Evolutionary conservation across 768 basidiomycete genomes (phyloP).

Genomic region (Rhizopogon vulgaris): DNA sequence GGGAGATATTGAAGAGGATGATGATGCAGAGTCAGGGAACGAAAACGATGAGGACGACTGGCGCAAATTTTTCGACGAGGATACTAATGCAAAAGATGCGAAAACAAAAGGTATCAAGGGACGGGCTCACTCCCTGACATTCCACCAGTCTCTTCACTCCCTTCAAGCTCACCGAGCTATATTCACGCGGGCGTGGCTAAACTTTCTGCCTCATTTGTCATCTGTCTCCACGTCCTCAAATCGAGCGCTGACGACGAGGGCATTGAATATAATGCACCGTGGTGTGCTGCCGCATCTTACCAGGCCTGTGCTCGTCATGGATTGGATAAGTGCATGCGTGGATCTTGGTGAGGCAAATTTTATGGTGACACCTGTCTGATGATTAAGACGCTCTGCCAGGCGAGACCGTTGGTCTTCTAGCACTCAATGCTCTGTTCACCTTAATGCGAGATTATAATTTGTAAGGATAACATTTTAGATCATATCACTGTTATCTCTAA

Average conservation of each 20-base stretch:
- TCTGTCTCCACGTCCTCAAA: constrained; percentile 22
- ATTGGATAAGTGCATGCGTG: constrained; percentile 83
- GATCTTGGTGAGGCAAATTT: constrained; percentile 55
- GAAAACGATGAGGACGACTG: constrained; percentile 55
- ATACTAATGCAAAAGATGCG: constrained; percentile 29
- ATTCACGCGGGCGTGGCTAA: constrained; percentile 78
- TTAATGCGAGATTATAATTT: constrained; percentile 92
- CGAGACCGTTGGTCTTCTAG: constrained; percentile 79
- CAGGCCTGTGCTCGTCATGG: constrained; percentile 75
- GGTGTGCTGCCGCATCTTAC: constrained; percentile 82
- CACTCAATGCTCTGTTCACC: constrained; percentile 85
- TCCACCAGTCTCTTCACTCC: constrained; percentile 74
- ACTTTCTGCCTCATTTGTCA: constrained; percentile 57
- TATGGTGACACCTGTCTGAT: neutral
- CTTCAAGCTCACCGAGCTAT: constrained; percentile 72
- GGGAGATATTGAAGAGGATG: constrained; percentile 31
- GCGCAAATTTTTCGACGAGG: constrained; percentile 80
- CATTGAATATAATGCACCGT: constrained; percentile 74
- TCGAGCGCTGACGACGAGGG: constrained; percentile 44
- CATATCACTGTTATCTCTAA: neutral
- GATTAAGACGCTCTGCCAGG: constrained; percentile 37
- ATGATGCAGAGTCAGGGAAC: constrained; percentile 27
- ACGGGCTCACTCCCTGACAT: constrained; percentile 58
- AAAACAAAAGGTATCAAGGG: constrained; percentile 32
- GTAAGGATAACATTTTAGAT: constrained; percentile 38